Evolutionary conservation across 192 early-diverging fungal genomes (phyloP), one percentile per base, ranked within the genome.

Genomic region (Rhizophagus sp.): DNA sequence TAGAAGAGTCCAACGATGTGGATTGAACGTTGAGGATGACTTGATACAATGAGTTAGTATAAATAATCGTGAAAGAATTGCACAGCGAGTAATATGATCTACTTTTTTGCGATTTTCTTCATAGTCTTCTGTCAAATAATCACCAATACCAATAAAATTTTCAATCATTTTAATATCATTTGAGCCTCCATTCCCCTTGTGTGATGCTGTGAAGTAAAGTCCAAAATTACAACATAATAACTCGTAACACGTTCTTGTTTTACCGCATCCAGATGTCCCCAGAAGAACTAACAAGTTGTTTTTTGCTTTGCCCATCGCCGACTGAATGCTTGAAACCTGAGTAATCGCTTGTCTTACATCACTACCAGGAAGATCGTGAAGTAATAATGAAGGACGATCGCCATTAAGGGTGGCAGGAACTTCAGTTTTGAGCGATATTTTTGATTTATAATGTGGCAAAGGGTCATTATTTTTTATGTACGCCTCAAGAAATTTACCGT

Each of bases 231-330:
- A 0, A 34, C 72, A 73, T 1, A 73, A 8, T 22, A 73, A 25
- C n/a, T 73, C 72, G 57, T 73, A 73, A 33, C 22, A 73, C 3
- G 72, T 73, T 25, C 72, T 2, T 27, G 47, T 71, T n/a, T 71
- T 71, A 27, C 19, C 22, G 17, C 69, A 71, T 57, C 49, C 72
- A 17, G 49, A 50, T 52, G 19, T 73, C 8, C 47, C 72, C n/a
- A 73, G 7, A 12, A 73, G 17, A 57, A 73, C 47, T 9, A 73
- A 22, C 47, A 73, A 2, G 24, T 57, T 73, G 15, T 73, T 73
- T 1, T 73, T 73, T 73, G 72, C 72, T 73, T 57, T 24, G 24
- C 4, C 9, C 3, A 71, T 71, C 3, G 69, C 69, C n/a, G 41
- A 10, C 44, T 44, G 17, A 27, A 71, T 15, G 12, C 4, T 10